A percentile compares a stretch with the other conserved stretches of the same genome.
Evolutionary conservation across 164 flowering plant species (phyloP).

Genomic region (Santalum album): DNA sequence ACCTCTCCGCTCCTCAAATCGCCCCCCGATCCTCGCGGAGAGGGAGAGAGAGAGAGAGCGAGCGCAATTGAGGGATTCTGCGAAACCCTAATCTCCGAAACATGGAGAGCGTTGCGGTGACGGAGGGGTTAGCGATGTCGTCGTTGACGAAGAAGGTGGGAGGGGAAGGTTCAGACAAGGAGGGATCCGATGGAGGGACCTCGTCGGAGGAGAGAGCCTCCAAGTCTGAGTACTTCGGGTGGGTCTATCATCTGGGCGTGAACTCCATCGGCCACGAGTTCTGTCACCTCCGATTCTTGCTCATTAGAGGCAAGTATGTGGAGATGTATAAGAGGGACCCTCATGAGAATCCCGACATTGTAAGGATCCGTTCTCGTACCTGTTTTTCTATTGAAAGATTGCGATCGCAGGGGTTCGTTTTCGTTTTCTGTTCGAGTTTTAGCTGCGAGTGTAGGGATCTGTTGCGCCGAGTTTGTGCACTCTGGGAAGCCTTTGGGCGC

Average conservation of each 20-base stretch:
- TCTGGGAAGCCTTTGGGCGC: too few relatives aligned
- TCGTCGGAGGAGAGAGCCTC: conserved; percentile 6
- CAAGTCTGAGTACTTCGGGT: conserved; percentile 56
- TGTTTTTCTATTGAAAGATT: neutral
- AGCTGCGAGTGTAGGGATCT: too few relatives aligned
- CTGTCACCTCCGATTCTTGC: conserved; percentile 73
- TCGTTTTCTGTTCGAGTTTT: neutral
- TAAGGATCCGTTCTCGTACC: conserved; percentile 16
- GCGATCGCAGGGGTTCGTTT: neutral
- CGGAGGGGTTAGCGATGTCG: neutral
- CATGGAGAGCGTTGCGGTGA: conserved; percentile 39
- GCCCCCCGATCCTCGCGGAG: too few relatives aligned
- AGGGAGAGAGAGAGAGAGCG: too few relatives aligned
- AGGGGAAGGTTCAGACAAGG: conserved; percentile 6
- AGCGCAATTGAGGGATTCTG: too few relatives aligned
- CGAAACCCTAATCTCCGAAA: too few relatives aligned
- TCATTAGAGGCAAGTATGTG: conserved; percentile 54
- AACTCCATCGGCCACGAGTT: conserved; percentile 76
- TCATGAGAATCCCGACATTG: conserved; percentile 64
- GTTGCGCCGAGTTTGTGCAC: too few relatives aligned
- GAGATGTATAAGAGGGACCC: conserved; percentile 90
- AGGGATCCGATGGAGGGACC: conserved; percentile 5
- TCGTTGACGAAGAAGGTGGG: conserved; percentile 1
- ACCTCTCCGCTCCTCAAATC: too few relatives aligned
- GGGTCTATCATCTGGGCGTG: conserved; percentile 78